Percentiles rank a stretch among this genome's conserved stretches.
phyloP scores from a whole-genome alignment of 2,329 filamentous ascomycete species.

The Colletotrichum sp. region DNA sequence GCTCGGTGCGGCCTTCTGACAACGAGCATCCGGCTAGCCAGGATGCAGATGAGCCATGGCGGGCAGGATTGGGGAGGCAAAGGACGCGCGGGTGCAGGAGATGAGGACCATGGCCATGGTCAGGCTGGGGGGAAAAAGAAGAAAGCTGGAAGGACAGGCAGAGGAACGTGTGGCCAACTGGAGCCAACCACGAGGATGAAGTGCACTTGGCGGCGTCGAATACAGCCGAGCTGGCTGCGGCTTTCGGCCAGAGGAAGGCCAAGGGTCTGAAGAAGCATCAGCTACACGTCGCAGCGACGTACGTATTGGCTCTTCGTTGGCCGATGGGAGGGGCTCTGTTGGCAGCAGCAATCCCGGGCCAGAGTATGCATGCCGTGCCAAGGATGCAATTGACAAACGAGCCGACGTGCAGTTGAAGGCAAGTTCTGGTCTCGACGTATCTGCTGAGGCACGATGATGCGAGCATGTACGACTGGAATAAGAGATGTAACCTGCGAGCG shows the following conservation, averaged over 20 bases:
- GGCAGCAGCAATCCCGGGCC: neutral
- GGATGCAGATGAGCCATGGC: slow-evolving; percentile 1
- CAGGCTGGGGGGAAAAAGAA: neutral
- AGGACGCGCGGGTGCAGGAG: slow-evolving; percentile 3
- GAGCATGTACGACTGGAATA: neutral
- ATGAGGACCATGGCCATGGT: neutral
- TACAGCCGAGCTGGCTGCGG: slow-evolving; percentile 5
- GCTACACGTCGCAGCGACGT: neutral
- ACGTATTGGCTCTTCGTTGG: neutral
- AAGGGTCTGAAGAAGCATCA: neutral
- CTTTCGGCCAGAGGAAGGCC: slow-evolving; percentile 4
- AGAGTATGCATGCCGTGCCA: neutral
- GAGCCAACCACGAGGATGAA: neutral
- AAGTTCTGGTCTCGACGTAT: neutral
- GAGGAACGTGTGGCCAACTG: neutral
- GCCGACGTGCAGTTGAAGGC: neutral
- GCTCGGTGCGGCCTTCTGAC: neutral
- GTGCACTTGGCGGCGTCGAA: slow-evolving; percentile 2
- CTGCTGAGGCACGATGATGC: neutral
- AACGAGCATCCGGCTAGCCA: neutral
- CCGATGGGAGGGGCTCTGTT: neutral
- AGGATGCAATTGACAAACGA: neutral
- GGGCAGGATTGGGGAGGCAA: neutral
- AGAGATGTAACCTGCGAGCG: neutral
- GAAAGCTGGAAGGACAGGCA: neutral